Base-by-base conservation (phyloP, 176 grass and related monocot species). In the Oryza nivara region DNA sequence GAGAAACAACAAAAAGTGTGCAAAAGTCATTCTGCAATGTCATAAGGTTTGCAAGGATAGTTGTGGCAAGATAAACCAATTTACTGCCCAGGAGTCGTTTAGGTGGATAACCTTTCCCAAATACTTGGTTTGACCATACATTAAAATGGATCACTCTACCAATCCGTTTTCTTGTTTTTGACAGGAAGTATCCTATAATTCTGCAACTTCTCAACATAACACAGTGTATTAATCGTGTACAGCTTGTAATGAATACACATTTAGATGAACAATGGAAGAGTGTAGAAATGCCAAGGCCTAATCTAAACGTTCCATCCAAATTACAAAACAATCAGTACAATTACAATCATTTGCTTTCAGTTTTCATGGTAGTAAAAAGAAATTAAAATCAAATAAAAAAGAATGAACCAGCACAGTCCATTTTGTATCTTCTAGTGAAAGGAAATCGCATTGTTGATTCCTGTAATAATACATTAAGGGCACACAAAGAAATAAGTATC, bases 311-410 rank as follows among this genome's bases (percentile, higher is more conserved):
- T 23, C 68, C 13, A 54, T 30, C 7, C 28, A 72, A 58, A 14
- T 72, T 20, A 71, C 4, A 65, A 72, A 71, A 54, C 41, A 36
- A 65, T 22, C 8, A 56, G 11, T n/a, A 73, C 11, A 56, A 44
- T 66, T 34, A 35, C 14, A 78, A 65, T 43, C 76, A 7, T 76
- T 34, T 28, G 15, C 65, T 43, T 77, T 25, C 41, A 65, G 20
- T 70, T 64, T 26, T 72, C 51, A 15, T 14, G 32, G 16, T 43
- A 10, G 35, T 63, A 36, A 65, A 83, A 65, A 6, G 11, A 12
- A 64, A 12, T 40, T 52, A 52, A 46, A 82, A 49, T 77, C 19
- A 47, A 70, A 83, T 72, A 28, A 47, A 52, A 65, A 65, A 88
- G 36, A 20, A 83, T 66, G 10, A 77, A 48, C 66, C n/a, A 65